Evolutionary conservation across 2,329 filamentous ascomycete genomes (phyloP), one percentile per base, ranked within the genome.

Genomic region (Phialophora verrucosa): DNA sequence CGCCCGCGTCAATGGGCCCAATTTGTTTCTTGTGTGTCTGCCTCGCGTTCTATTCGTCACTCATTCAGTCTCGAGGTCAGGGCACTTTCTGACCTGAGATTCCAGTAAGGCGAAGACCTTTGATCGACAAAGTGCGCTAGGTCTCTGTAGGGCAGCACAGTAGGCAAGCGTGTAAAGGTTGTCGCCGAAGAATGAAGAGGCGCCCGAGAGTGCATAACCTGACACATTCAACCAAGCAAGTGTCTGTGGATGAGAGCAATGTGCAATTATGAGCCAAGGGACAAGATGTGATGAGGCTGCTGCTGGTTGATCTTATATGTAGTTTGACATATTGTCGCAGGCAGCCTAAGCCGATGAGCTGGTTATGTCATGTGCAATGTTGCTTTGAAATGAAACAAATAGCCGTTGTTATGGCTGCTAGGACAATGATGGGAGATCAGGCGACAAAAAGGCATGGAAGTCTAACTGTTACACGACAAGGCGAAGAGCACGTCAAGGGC

Each of bases 1-100:
- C 83, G 81, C n/a, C 59, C 59, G 10, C 64, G 25, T 62, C 20
- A 67, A 65, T 8, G 63, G 42, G 23, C 23, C 66, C 70, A 64
- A 29, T 67, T 20, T 64, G 64, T 44, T 59, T 65, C 44, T 69
- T 70, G 61, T 68, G 68, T 14, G 38, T 63, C 20, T 69, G 60
- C 8, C 69, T 67, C 6, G 59, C 65, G 11, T 55, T 44, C 29
- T 61, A 62, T 56, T 71, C 66, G 53, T 71, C 70, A n/a, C 70
- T 69, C 38, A 71, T 82, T 83, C 82, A 32, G 65, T 54, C 54
- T 70, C 58, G 63, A 68, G 62, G n/a, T 44, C 56, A 31, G 27
- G 29, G 38, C 54, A 65, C 6, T 59, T 59, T 47, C 63, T 42
- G n/a, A 66, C 63, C 27, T 67, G 59, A n/a, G 38, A 58, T 32